Evolutionary conservation across 805 yeast genomes (phyloP).

Genomic region (Pichia occidentalis): DNA sequence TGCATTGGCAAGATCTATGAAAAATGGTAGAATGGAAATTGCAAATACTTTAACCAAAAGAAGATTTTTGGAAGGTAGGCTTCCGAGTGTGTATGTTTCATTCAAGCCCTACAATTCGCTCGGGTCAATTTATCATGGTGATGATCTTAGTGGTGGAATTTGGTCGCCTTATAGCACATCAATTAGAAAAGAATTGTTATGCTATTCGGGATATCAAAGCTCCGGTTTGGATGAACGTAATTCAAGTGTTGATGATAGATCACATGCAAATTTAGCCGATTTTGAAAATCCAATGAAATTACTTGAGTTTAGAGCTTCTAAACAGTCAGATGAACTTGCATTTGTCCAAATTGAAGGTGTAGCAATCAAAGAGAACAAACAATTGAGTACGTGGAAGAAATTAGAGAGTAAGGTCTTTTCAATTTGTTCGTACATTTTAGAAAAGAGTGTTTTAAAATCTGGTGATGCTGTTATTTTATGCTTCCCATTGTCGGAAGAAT

Average conservation of each 20-base stretch:
- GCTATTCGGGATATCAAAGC: conserved; percentile 63
- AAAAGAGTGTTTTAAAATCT: conserved; percentile 53
- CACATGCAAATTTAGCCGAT: conserved; percentile 62
- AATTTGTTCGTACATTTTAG: conserved; percentile 62
- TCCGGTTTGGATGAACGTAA: conserved; percentile 78
- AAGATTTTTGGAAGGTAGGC: conserved; percentile 68
- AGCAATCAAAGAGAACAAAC: conserved; percentile 42
- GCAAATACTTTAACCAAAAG: conserved; percentile 84
- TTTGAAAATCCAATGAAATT: conserved; percentile 68
- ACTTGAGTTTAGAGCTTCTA: conserved; percentile 68
- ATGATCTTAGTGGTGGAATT: conserved; percentile 71
- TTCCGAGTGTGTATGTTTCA: conserved; percentile 75
- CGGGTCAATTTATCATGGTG: conserved; percentile 63
- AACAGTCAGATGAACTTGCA: conserved; percentile 76
- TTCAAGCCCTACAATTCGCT: conserved; percentile 63
- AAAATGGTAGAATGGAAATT: conserved; percentile 84
- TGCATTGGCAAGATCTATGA: conserved; percentile 72
- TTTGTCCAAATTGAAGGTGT: conserved; percentile 40
- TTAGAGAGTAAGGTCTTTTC: conserved; percentile 74
- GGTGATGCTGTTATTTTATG: conserved; percentile 75
- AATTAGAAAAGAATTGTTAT: conserved; percentile 53
- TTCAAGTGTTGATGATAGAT: conserved; percentile 69
- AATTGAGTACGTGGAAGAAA: conserved; percentile 55
- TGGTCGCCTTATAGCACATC: conserved; percentile 76
- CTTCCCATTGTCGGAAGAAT: conserved; percentile 86